Percentiles rank a stretch among this genome's conserved stretches.
Evolutionary conservation across 768 basidiomycete species (phyloP).

Genomic region (Nevesoporus exiguus): DNA sequence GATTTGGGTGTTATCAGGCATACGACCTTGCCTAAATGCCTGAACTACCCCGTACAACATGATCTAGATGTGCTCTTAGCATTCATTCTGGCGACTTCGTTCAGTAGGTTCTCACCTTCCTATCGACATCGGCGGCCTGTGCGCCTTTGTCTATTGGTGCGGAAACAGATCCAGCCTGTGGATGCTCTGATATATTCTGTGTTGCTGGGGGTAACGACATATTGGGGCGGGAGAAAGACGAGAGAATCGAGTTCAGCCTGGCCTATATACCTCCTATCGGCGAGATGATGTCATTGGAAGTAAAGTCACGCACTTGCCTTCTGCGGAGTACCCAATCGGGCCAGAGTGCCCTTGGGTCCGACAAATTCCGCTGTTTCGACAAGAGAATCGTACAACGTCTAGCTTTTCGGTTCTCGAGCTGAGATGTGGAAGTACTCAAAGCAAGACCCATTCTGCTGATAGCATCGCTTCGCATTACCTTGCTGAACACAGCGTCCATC

Average conservation of each 20-base stretch:
- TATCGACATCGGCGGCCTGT: constrained; percentile 73
- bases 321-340: background rate
- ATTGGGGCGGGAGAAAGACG: constrained; percentile 21
- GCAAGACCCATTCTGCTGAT: too few relatives aligned
- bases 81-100: background rate
- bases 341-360: too few relatives aligned
- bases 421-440: too few relatives aligned
- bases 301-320: background rate
- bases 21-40: constrained; percentile 74
- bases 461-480: too few relatives aligned
- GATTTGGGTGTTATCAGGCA: constrained; percentile 81
- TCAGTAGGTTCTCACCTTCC: constrained; percentile 48
- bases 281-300: constrained; percentile 13
- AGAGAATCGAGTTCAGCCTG: background rate
- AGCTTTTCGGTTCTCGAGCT: too few relatives aligned
- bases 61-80: constrained; percentile 35
- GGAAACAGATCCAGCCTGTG: constrained; percentile 57
- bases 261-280: constrained; percentile 13
- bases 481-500: too few relatives aligned
- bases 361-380: too few relatives aligned
- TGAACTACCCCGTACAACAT: constrained; percentile 77
- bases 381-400: too few relatives aligned
- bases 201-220: constrained; percentile 64
- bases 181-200: constrained; percentile 60
- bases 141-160: constrained; percentile 56